Conservation (phyloP, 352 stramenopile genomes). For the Globisporangium solare region DNA sequence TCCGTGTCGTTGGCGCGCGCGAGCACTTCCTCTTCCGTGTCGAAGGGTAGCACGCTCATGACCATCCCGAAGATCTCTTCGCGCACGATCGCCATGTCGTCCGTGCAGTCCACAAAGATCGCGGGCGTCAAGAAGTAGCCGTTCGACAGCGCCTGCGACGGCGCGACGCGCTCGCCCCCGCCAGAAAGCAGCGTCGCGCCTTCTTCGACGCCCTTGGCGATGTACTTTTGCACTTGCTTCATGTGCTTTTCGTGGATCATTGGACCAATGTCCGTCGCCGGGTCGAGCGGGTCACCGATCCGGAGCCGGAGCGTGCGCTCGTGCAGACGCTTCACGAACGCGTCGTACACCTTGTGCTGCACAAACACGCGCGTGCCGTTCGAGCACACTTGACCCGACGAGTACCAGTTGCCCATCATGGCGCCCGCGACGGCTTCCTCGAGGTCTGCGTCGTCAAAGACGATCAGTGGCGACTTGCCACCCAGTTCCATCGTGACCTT, state of each 20-base stretch:
- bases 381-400: slow-evolving; percentile 87
- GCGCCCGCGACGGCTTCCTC: slow-evolving; percentile 72
- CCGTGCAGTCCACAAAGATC: slow-evolving; percentile 86
- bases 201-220: slow-evolving; percentile 46
- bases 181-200: slow-evolving; percentile 57
- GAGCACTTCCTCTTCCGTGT: slow-evolving; percentile 72
- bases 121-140: slow-evolving; percentile 88
- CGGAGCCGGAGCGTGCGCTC: slow-evolving; percentile 66
- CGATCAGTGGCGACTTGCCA: slow-evolving; percentile 85
- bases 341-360: slow-evolving; percentile 73
- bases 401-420: slow-evolving; percentile 89
- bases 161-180: slow-evolving; percentile 49
- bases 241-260: slow-evolving; percentile 86
- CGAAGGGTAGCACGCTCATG: slow-evolving; percentile 74
- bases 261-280: slow-evolving; percentile 75
- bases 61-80: slow-evolving; percentile 87
- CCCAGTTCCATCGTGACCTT: slow-evolving; percentile 89
- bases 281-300: slow-evolving; percentile 84
- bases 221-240: slow-evolving; percentile 67
- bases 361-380: slow-evolving; percentile 90
- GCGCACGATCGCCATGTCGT: slow-evolving; percentile 86
- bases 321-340: slow-evolving; percentile 80
- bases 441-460: slow-evolving; percentile 84
- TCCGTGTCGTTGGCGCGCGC: slow-evolving; percentile 74
- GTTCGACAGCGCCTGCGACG: slow-evolving; percentile 35